A percentile compares a stretch with the other conserved stretches of the same genome.
Evolutionary conservation across 495 filamentous ascomycete genomes (phyloP).

Genomic region (Aspergillus sclerotiicarbonarius): DNA sequence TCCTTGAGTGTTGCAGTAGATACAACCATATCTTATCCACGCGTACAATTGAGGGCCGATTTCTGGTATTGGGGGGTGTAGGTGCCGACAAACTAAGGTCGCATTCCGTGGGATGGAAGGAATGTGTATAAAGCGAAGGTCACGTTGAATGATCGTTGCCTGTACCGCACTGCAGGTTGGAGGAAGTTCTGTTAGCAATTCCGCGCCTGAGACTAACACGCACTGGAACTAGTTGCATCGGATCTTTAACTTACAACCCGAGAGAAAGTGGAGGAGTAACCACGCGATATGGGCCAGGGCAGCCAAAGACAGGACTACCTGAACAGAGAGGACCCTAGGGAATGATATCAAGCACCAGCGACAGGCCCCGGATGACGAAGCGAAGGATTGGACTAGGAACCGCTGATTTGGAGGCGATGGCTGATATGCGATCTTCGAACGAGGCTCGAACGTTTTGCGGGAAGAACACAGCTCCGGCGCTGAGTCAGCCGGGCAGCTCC

Average conservation of each 20-base stretch:
- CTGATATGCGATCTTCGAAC: not conserved
- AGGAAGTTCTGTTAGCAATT: not conserved
- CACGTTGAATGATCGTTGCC: not conserved
- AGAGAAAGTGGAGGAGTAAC: not conserved
- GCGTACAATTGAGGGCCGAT: not conserved
- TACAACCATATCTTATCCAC: not conserved
- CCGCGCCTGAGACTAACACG: not conserved
- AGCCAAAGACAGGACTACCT: not conserved
- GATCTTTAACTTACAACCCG: not conserved
- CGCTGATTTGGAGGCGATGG: not conserved
- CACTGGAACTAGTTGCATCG: not conserved
- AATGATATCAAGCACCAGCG: not conserved
- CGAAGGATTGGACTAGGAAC: slow-evolving; percentile 1
- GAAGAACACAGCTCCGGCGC: slow-evolving; percentile 1
- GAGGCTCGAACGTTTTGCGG: slow-evolving; percentile 1
- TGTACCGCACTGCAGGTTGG: not conserved
- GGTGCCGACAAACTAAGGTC: not conserved
- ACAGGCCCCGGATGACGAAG: not conserved
- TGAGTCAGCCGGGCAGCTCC: slow-evolving; percentile 1
- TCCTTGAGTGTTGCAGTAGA: not conserved
- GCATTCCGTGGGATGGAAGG: not conserved
- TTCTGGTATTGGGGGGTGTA: not conserved
- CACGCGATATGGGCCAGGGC: not conserved
- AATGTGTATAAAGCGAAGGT: not conserved
- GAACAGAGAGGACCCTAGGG: not conserved